A percentile compares a stretch with the other conserved stretches of the same genome.
Conservation (phyloP, 805 yeast species). For the Lachancea dasiensis region DNA sequence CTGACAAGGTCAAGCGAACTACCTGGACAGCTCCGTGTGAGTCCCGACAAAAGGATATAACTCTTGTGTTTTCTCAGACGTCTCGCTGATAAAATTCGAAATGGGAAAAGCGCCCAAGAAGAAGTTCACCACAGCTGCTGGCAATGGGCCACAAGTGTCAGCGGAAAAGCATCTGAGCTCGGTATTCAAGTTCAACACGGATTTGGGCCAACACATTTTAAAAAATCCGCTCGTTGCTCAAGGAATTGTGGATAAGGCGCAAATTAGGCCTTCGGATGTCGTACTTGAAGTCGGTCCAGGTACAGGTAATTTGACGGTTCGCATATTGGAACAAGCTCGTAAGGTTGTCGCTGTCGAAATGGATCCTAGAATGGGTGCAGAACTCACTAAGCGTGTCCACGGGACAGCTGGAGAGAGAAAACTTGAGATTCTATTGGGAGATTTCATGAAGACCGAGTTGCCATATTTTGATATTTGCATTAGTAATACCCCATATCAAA, state of each 20-base stretch:
- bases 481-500: conserved; percentile 96
- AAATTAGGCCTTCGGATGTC: conserved; percentile 82
- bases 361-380: conserved; percentile 99
- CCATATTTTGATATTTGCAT: conserved; percentile 96
- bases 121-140: conserved; percentile 46
- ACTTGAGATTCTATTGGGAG: conserved; percentile 87
- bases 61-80: too few species aligned
- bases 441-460: conserved; percentile 89
- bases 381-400: conserved; percentile 92
- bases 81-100: not conserved
- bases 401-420: conserved; percentile 93
- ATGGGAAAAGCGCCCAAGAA: conserved; percentile 66
- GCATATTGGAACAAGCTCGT: conserved; percentile 85
- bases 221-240: conserved; percentile 96
- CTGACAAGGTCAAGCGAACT: too few species aligned
- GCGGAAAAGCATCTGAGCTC: conserved; percentile 62
- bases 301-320: conserved; percentile 94
- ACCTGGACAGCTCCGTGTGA: too few species aligned
- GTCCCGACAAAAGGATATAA: too few species aligned
- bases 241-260: conserved; percentile 96
- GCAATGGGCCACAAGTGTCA: conserved; percentile 53
- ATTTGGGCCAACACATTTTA: conserved; percentile 92
- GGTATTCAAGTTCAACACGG: conserved; percentile 95
- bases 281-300: conserved; percentile 99
- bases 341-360: conserved; percentile 96